A percentile compares a stretch with the other conserved stretches of the same genome.
Conservation (phyloP, 2,329 filamentous ascomycete genomes). For the Periconia sp. region DNA sequence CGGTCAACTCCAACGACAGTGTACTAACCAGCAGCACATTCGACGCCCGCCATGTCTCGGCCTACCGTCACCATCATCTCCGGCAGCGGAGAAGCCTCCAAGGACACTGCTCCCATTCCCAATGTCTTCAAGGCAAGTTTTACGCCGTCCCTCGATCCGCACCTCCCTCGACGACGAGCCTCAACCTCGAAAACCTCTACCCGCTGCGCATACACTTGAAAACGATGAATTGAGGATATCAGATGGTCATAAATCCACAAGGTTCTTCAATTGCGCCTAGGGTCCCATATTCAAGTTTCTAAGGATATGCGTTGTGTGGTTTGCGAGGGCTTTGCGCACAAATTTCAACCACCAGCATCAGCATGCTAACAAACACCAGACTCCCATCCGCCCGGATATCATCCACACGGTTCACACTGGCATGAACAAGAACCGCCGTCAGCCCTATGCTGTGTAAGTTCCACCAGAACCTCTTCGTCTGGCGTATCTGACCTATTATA, state of each 20-base stretch:
- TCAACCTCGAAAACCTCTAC: conserved; percentile 13
- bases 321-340: neutral
- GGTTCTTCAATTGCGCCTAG: too few relatives aligned
- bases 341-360: neutral
- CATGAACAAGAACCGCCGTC: conserved; percentile 99
- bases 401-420: conserved; percentile 99
- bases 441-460: conserved; percentile 92
- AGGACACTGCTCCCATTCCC: conserved; percentile 88
- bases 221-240: neutral
- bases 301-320: too few relatives aligned
- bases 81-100: conserved; percentile 92
- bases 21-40: conserved; percentile 37
- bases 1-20: conserved; percentile 10
- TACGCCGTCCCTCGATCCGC: conserved; percentile 16
- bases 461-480: conserved; percentile 2
- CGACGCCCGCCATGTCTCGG: conserved; percentile 69
- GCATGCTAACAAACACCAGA: conserved; percentile 39
- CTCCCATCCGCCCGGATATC: conserved; percentile 98
- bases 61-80: conserved; percentile 97
- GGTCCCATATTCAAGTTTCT: too few relatives aligned
- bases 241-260: neutral
- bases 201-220: conserved; percentile 16
- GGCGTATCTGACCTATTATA: conserved; percentile 21
- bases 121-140: conserved; percentile 79
- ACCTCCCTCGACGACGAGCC: neutral